phyloP scores from a whole-genome alignment of 441 rosid species.

The Adansonia gregorii region DNA sequence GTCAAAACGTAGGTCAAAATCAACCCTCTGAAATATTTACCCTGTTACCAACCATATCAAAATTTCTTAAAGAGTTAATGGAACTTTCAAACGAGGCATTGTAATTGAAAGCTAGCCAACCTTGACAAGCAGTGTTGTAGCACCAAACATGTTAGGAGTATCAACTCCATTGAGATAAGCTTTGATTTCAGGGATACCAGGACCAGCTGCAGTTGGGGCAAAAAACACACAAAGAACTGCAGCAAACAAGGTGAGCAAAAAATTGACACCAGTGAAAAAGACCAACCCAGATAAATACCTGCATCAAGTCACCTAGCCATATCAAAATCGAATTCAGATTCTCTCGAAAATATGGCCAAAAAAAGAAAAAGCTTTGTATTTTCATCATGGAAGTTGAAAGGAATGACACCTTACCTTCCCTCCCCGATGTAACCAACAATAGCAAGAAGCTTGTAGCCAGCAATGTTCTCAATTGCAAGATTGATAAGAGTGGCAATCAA shows the following conservation, averaged over 20 bases:
- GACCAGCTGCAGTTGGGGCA: conserved; percentile 97
- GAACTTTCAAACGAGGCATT: neutral
- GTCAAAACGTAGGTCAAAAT: neutral
- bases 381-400: neutral
- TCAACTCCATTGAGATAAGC: conserved; percentile 96
- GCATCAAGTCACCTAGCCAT: conserved; percentile 30
- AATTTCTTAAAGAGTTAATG: neutral
- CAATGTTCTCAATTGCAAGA: conserved; percentile 86
- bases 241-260: conserved; percentile 64
- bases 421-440: conserved; percentile 57
- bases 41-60: neutral
- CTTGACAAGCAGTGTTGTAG: conserved; percentile 79
- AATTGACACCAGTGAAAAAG: conserved; percentile 62
- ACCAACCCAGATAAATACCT: conserved; percentile 71
- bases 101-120: conserved; percentile 35
- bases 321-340: conserved; percentile 18
- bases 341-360: neutral
- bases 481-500: conserved; percentile 83
- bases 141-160: conserved; percentile 90
- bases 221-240: conserved; percentile 72
- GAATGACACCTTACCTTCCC: conserved; percentile 48
- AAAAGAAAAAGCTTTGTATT: neutral
- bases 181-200: conserved; percentile 92
- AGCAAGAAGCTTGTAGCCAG: conserved; percentile 87
- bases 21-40: neutral